These are phyloP conservation scores for Metschnikowia lachancei DNA, from an alignment of 805 yeast species.

Conservation along the genomic window DNA sequence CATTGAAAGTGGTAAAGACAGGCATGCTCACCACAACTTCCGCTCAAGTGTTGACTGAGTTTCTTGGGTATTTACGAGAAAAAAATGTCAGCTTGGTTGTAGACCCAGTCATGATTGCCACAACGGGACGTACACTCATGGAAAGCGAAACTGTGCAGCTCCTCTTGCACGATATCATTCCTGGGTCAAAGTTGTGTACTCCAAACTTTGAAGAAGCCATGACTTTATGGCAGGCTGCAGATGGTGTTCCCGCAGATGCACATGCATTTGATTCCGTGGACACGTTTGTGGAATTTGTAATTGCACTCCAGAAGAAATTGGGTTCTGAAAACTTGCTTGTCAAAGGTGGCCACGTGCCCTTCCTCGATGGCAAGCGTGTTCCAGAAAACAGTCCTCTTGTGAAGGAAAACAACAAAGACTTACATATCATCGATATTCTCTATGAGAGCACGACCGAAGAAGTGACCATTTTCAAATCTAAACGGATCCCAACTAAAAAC, in stretches of 20 bases:
- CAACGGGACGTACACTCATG: conserved; percentile 66
- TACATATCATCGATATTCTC: conserved; percentile 50
- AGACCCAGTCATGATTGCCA: conserved; percentile 84
- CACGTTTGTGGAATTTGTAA: conserved; percentile 30
- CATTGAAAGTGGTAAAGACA: conserved; percentile 65
- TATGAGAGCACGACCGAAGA: conserved; percentile 40
- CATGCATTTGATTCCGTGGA: conserved; percentile 28
- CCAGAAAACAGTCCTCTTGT: background rate
- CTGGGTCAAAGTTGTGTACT: conserved; percentile 59
- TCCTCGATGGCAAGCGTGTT: conserved; percentile 20
- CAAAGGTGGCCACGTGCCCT: conserved; percentile 79
- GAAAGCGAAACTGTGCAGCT: conserved; percentile 44
- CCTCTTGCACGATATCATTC: conserved; percentile 46
- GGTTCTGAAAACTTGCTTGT: conserved; percentile 56
- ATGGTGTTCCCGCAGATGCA: conserved; percentile 15
- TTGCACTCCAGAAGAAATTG: conserved; percentile 24
- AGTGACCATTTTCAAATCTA: conserved; percentile 47
- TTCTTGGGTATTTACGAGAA: conserved; percentile 30
- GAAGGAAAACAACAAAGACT: background rate
- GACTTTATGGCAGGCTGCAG: conserved; percentile 30
- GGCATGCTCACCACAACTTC: conserved; percentile 70
- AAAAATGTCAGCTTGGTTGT: conserved; percentile 46
- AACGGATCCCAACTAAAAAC: conserved; percentile 45
- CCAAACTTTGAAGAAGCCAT: conserved; percentile 74
- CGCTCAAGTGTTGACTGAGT: conserved; percentile 43